A percentile compares a stretch with the other conserved stretches of the same genome.
Evolutionary conservation across 1,139 yeast species (phyloP).

Genomic region (Yarrowia galli): DNA sequence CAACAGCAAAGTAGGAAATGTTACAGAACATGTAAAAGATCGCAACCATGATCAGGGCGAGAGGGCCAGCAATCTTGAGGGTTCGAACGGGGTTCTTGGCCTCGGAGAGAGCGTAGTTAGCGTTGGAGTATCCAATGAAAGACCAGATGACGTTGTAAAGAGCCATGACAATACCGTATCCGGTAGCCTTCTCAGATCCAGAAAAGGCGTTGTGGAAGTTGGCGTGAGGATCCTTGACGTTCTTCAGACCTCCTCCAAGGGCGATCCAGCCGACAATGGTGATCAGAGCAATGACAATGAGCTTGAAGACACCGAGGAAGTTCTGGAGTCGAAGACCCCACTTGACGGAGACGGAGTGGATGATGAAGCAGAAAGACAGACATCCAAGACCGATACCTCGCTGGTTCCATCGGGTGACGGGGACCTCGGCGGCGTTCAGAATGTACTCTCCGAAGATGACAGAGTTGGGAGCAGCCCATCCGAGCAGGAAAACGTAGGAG

Average conservation of each 20-base stretch:
- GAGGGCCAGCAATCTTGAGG: slow-evolving; percentile 74
- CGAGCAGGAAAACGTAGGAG: slow-evolving; percentile 74
- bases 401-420: slow-evolving; percentile 75
- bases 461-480: slow-evolving; percentile 85
- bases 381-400: slow-evolving; percentile 79
- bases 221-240: slow-evolving; percentile 57
- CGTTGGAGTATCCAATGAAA: slow-evolving; percentile 61
- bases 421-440: slow-evolving; percentile 73
- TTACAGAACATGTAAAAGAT: slow-evolving; percentile 72
- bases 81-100: slow-evolving; percentile 73
- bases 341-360: slow-evolving; percentile 68
- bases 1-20: slow-evolving; percentile 76
- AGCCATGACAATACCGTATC: slow-evolving; percentile 79
- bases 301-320: slow-evolving; percentile 72
- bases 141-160: slow-evolving; percentile 85
- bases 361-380: slow-evolving; percentile 70
- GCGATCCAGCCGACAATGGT: slow-evolving; percentile 85
- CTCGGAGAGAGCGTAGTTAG: slow-evolving; percentile 83
- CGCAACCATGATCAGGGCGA: slow-evolving; percentile 66
- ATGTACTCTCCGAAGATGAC: slow-evolving; percentile 59
- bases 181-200: slow-evolving; percentile 65
- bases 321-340: slow-evolving; percentile 74
- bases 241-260: slow-evolving; percentile 68
- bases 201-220: slow-evolving; percentile 68
- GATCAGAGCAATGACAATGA: slow-evolving; percentile 70